These are phyloP conservation scores for Symbiodinium natans DNA, from an alignment of 73 alveolate species.

Conservation along the genomic window DNA sequence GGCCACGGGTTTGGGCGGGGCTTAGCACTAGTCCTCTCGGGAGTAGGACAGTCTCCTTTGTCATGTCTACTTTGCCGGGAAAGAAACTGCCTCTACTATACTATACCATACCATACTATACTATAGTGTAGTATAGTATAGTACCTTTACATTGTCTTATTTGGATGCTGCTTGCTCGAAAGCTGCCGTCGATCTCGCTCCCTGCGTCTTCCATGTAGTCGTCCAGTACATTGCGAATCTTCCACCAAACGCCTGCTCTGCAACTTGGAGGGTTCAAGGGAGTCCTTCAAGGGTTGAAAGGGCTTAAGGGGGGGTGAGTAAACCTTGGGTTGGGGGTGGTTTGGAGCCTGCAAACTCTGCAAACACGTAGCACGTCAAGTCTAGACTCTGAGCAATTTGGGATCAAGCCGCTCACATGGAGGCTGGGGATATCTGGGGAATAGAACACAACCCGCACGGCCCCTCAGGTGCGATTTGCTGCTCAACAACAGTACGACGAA, in stretches of 20 bases:
- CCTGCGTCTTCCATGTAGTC: background rate
- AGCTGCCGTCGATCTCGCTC: background rate
- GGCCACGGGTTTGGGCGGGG: background rate
- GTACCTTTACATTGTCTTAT: background rate
- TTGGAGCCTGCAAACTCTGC: background rate
- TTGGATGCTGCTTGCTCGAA: background rate
- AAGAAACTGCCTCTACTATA: too few relatives aligned
- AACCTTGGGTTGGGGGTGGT: background rate
- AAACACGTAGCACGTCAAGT: background rate
- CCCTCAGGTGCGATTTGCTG: background rate
- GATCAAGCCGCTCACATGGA: background rate
- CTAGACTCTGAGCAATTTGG: background rate
- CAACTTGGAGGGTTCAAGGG: background rate
- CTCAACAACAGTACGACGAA: background rate
- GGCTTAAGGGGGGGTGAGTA: background rate
- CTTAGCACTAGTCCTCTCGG: background rate
- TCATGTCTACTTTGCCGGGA: too few relatives aligned
- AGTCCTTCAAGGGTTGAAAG: background rate
- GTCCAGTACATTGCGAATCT: background rate
- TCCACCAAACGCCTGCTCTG: background rate
- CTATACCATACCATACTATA: too few relatives aligned
- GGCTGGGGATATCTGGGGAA: conserved; percentile 7
- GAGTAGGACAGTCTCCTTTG: background rate
- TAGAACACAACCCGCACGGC: background rate
- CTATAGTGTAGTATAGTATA: too few relatives aligned